Evolutionary conservation across 2,329 filamentous ascomycete species (phyloP), one percentile per base, ranked within the genome.

Genomic region (Chaetomiaceae sp.): DNA sequence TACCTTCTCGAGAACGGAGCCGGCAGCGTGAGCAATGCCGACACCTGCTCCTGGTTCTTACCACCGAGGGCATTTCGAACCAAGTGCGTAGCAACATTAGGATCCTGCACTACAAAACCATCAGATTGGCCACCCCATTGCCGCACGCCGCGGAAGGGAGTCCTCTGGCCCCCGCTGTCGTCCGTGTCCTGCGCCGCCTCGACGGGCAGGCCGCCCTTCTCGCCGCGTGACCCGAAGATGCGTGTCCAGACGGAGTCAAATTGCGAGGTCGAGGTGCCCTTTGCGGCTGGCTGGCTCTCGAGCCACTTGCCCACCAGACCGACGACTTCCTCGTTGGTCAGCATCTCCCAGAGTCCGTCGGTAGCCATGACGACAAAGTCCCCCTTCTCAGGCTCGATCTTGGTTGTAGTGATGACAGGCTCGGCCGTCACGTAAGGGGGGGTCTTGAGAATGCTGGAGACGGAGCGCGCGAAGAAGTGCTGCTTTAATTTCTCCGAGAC

Each of bases 401-500:
- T 87, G 41, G 92, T 97, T 1, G 90, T 96, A 0, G 92, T 97
- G 48, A 99, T 82, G 20, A 97, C 80, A 2, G 94, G 94, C 71
- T 99, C 95, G 1, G 94, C 94, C 3, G 94, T 99, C 36, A 99
- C 94, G 65, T 99, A 99, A 0, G 94, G 94, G 8, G 94, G 94
- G 0, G 91, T 96, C 70, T 89, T 90, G 54, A 97, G 76, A 29
- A 90, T 75, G 14, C 84, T 79, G 9, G 86, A 88, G 2, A 89
- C 85, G 13, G 82, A 86, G 45, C 90, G 84, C 20, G 89, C 90
- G 65, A 97, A 97, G 76, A 95, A 99, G 29, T 86, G 86, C 59
- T 79, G 78, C 67, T 90, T 90, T 51, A 99, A 79, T 62, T 87
- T 86, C 48, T 89, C 82, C 54, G 94, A 89, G 0, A 90, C 86